phyloP scores from a whole-genome alignment of 1,139 yeast species.

The Lodderomyces oxycetoniae region DNA sequence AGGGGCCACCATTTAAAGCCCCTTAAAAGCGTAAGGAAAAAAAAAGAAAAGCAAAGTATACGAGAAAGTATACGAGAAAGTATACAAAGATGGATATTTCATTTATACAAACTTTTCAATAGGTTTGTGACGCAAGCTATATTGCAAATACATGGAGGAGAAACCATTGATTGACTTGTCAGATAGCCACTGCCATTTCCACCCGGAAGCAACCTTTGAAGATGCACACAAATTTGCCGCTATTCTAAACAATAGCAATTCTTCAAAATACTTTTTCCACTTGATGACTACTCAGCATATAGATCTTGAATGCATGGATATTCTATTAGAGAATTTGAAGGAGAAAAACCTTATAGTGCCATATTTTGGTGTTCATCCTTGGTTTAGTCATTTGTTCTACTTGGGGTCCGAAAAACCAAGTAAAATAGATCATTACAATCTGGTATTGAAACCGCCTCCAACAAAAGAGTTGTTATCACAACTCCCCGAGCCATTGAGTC shows the following conservation, averaged over 20 bases:
- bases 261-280: slow-evolving; percentile 15
- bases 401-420: slow-evolving; percentile 9
- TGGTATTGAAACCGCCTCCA: slow-evolving; percentile 44
- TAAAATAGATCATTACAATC: slow-evolving; percentile 50
- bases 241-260: slow-evolving; percentile 8
- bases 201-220: slow-evolving; percentile 14
- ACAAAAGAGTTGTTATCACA: slow-evolving; percentile 36
- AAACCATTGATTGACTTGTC: too few relatives aligned
- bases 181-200: slow-evolving; percentile 22
- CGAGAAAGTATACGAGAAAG: too few relatives aligned
- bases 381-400: slow-evolving; percentile 71
- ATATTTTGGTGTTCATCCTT: slow-evolving; percentile 85
- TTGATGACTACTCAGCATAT: slow-evolving; percentile 58
- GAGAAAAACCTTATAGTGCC: slow-evolving; percentile 39
- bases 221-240: slow-evolving; percentile 12
- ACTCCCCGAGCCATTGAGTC: slow-evolving; percentile 59
- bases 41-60: too few relatives aligned
- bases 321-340: slow-evolving; percentile 22
- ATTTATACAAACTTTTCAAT: too few relatives aligned
- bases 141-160: too few relatives aligned
- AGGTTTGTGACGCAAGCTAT: too few relatives aligned
- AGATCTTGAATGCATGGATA: slow-evolving; percentile 39
- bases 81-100: too few relatives aligned
- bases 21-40: too few relatives aligned
- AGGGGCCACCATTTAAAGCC: too few relatives aligned